Conservation (phyloP, 257 asterid genomes). For the Galeopsis tetrahit region DNA sequence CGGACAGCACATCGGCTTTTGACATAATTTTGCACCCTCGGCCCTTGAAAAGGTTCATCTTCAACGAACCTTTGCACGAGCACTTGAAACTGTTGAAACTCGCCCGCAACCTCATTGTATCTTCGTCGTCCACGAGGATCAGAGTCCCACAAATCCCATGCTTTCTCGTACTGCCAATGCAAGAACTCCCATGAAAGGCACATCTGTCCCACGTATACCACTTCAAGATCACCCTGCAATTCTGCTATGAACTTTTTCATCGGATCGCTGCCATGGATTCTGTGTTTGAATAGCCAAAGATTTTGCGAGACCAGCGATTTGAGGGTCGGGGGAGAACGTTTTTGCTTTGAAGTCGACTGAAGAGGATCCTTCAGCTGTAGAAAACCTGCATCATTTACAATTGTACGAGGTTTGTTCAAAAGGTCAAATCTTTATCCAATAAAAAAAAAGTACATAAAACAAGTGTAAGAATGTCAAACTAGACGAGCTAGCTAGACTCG, state of each 20-base stretch:
- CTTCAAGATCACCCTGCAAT: slow-evolving; percentile 79
- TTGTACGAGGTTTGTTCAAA: neutral
- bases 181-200: slow-evolving; percentile 98
- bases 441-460: no score
- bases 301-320: slow-evolving; percentile 66
- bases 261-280: slow-evolving; percentile 65
- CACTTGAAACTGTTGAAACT: slow-evolving; percentile 94
- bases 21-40: slow-evolving; percentile 64
- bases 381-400: slow-evolving; percentile 60
- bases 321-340: slow-evolving; percentile 58
- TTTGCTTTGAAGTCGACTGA: slow-evolving; percentile 53
- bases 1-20: slow-evolving; percentile 70
- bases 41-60: slow-evolving; percentile 86
- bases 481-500: no score
- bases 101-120: slow-evolving; percentile 83
- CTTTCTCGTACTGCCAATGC: slow-evolving; percentile 83
- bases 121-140: slow-evolving; percentile 61
- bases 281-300: slow-evolving; percentile 63
- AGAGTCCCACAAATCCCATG: slow-evolving; percentile 72
- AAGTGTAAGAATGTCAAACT: no score
- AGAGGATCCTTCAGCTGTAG: slow-evolving; percentile 88
- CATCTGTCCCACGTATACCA: slow-evolving; percentile 85
- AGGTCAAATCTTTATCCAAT: neutral
- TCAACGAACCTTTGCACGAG: slow-evolving; percentile 82
- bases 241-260: slow-evolving; percentile 77